Evolutionary conservation across 768 basidiomycete species (phyloP).

Genomic region (Boletus edulis): DNA sequence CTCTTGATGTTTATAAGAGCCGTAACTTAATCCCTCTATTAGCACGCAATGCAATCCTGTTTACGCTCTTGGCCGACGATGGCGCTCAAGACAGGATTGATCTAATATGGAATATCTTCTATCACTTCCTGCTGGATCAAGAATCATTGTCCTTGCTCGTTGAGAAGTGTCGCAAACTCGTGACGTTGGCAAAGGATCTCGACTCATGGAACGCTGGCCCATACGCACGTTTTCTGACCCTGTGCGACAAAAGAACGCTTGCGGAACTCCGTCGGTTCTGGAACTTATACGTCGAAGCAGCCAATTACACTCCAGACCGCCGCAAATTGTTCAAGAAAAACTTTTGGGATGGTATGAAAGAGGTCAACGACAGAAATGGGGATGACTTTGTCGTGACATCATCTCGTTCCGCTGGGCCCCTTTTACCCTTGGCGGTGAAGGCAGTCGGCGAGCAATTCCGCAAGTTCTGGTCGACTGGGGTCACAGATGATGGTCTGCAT

Average conservation of each 20-base stretch:
- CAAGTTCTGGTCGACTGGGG: constrained; percentile 25
- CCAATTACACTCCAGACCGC: constrained; percentile 8
- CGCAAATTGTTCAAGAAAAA: constrained; percentile 13
- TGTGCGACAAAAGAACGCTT: constrained; percentile 26
- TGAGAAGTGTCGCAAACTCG: constrained; percentile 28
- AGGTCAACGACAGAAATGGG: not conserved
- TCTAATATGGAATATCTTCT: constrained; percentile 31
- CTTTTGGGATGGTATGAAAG: constrained; percentile 23
- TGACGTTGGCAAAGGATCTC: constrained; percentile 10
- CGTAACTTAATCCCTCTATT: not conserved
- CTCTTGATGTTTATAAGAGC: not conserved
- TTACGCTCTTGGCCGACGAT: constrained; percentile 28
- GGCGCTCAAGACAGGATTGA: constrained; percentile 14
- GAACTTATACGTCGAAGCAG: constrained; percentile 14
- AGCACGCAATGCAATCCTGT: constrained; percentile 31
- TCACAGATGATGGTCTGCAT: constrained; percentile 25
- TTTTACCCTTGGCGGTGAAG: constrained; percentile 9
- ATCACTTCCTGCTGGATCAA: constrained; percentile 27
- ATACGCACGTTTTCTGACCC: constrained; percentile 23
- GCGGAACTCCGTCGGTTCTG: constrained; percentile 22
- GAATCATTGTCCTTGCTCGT: constrained; percentile 23
- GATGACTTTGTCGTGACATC: constrained; percentile 4
- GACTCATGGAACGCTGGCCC: constrained; percentile 27
- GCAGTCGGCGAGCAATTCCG: constrained; percentile 20
- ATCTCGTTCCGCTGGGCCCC: constrained; percentile 29